Evolutionary conservation across 2,329 filamentous ascomycete species (phyloP).

Genomic region (Teratosphaeria pseudoeucalypti): DNA sequence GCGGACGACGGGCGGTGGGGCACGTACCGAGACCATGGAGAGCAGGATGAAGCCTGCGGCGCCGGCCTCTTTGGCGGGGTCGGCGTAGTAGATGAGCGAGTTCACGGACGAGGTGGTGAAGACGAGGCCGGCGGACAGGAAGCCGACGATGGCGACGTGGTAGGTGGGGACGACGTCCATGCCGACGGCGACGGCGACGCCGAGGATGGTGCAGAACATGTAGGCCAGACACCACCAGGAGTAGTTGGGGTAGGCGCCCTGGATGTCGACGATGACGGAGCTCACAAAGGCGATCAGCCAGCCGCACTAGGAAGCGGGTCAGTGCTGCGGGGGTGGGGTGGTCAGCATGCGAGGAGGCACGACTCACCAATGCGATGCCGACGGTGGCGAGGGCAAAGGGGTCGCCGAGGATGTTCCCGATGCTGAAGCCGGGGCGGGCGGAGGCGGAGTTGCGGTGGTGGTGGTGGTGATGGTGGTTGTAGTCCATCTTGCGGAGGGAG

Average conservation of each 20-base stretch:
- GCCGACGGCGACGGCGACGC: slow-evolving; percentile 71
- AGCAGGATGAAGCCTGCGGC: slow-evolving; percentile 89
- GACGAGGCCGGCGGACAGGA: slow-evolving; percentile 71
- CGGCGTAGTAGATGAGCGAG: slow-evolving; percentile 65
- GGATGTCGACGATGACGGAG: slow-evolving; percentile 61
- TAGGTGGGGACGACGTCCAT: slow-evolving; percentile 80
- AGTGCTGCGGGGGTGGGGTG: background rate
- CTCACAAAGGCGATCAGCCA: slow-evolving; percentile 90
- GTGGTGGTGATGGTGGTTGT: slow-evolving; percentile 5
- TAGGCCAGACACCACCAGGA: slow-evolving; percentile 88
- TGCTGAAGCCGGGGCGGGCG: slow-evolving; percentile 47
- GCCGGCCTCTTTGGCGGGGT: slow-evolving; percentile 64
- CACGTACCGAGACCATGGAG: slow-evolving; percentile 78
- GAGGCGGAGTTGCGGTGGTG: slow-evolving; percentile 1
- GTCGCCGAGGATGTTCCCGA: slow-evolving; percentile 89
- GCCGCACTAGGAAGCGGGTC: slow-evolving; percentile 54
- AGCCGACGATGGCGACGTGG: slow-evolving; percentile 84
- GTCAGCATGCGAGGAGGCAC: slow-evolving; percentile 23
- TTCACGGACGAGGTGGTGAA: slow-evolving; percentile 81
- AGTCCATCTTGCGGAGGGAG: slow-evolving; percentile 22
- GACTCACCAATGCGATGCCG: slow-evolving; percentile 75
- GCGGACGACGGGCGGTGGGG: background rate
- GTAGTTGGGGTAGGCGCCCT: slow-evolving; percentile 62
- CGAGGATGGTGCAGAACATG: slow-evolving; percentile 71
- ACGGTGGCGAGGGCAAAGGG: slow-evolving; percentile 91